Evolutionary conservation across 169 alveolate genomes (phyloP).

Genomic region (Babesia gibsoni): DNA sequence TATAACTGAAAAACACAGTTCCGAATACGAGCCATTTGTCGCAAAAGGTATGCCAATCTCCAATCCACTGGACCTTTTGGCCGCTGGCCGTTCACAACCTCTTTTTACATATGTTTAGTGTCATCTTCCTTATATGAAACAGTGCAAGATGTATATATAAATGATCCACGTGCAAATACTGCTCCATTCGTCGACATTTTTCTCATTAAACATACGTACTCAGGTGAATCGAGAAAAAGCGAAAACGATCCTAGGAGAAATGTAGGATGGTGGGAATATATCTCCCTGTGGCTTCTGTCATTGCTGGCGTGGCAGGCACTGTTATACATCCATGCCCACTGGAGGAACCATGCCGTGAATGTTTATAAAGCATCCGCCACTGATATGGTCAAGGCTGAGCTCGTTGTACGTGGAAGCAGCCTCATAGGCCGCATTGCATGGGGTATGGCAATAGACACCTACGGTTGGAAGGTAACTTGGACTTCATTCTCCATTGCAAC

Average conservation of each 20-base stretch:
- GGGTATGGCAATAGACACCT: conserved; percentile 52
- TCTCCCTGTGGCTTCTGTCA: conserved; percentile 45
- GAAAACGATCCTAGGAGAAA: neutral
- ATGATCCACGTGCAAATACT: too few species aligned
- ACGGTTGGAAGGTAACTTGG: conserved; percentile 62
- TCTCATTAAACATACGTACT: neutral
- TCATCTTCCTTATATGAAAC: too few species aligned
- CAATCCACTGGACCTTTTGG: too few species aligned
- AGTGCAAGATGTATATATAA: too few species aligned
- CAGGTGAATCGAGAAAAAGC: neutral
- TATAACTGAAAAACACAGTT: neutral
- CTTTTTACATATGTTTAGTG: too few species aligned
- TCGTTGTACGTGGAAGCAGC: conserved; percentile 7
- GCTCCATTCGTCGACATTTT: too few species aligned
- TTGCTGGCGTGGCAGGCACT: conserved; percentile 47
- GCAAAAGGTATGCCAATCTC: conserved; percentile 51
- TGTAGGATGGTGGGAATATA: conserved; percentile 7
- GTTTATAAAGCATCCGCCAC: conserved; percentile 10
- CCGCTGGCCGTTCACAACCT: too few species aligned
- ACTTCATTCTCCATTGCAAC: conserved; percentile 1
- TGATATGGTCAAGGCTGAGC: conserved; percentile 6
- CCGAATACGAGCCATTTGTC: conserved; percentile 50
- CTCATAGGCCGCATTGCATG: conserved; percentile 50
- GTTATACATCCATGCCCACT: conserved; percentile 48
- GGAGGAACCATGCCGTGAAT: conserved; percentile 49